Conservation (phyloP, 805 yeast species). For the Grigorovia humatica region DNA sequence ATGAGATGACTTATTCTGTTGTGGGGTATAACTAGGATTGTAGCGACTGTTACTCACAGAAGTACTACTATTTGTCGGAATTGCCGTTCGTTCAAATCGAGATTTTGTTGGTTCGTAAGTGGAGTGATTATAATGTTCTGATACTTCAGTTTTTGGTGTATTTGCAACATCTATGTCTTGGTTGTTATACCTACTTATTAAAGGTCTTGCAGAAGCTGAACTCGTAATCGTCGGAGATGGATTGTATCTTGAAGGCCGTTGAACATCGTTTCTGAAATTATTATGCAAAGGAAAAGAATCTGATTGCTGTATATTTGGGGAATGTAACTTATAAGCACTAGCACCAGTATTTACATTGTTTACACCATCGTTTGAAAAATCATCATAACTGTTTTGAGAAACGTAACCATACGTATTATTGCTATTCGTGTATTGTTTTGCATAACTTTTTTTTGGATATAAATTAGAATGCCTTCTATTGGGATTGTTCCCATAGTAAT, state of each 20-base stretch:
- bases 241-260: conserved; percentile 1
- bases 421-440: background rate
- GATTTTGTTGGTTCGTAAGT: background rate
- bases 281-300: background rate
- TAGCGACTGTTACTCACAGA: background rate
- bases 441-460: conserved; percentile 10
- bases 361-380: background rate
- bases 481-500: conserved; percentile 22
- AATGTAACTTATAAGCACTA: background rate
- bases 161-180: background rate
- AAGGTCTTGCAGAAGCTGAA: background rate
- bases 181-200: background rate
- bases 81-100: background rate
- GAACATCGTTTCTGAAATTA: background rate
- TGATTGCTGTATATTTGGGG: background rate
- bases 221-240: background rate
- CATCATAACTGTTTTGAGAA: background rate
- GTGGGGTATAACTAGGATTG: background rate
- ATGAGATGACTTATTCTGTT: background rate
- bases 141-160: background rate
- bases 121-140: background rate
- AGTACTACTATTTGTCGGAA: background rate
- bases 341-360: background rate
- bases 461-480: conserved; percentile 16
- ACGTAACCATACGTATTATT: background rate